A percentile compares a stretch with the other conserved stretches of the same genome.
Conservation (phyloP, 495 filamentous ascomycete species). For the Letharia lupina region DNA sequence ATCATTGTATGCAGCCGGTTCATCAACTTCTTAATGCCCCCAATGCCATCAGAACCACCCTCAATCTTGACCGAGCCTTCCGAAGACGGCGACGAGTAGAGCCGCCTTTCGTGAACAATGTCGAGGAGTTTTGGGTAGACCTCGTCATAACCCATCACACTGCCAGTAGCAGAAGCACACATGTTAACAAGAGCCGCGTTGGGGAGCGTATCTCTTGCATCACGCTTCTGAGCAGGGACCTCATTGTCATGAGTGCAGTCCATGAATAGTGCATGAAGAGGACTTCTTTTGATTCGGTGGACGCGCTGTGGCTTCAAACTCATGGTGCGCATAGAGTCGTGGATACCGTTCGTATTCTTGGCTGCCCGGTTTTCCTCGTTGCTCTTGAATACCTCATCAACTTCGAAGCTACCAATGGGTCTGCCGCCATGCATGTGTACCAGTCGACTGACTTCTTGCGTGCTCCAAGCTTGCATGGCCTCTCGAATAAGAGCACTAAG, state of each 20-base stretch:
- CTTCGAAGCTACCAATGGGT: slow-evolving; percentile 92
- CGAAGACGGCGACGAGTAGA: slow-evolving; percentile 68
- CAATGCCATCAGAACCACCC: slow-evolving; percentile 60
- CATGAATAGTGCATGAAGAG: slow-evolving; percentile 93
- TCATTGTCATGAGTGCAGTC: slow-evolving; percentile 99
- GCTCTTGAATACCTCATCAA: slow-evolving; percentile 72
- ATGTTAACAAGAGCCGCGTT: slow-evolving; percentile 91
- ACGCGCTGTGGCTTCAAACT: slow-evolving; percentile 47
- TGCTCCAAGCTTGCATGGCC: slow-evolving; percentile 98
- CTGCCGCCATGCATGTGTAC: slow-evolving; percentile 92
- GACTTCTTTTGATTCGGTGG: slow-evolving; percentile 65
- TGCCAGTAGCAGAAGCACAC: slow-evolving; percentile 88
- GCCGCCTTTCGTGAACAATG: slow-evolving; percentile 75
- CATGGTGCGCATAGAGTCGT: slow-evolving; percentile 23
- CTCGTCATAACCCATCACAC: slow-evolving; percentile 98
- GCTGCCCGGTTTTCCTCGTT: slow-evolving; percentile 62
- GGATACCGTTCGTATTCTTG: slow-evolving; percentile 34
- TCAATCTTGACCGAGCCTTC: slow-evolving; percentile 49
- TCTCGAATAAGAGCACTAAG: slow-evolving; percentile 88
- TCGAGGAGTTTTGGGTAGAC: slow-evolving; percentile 88
- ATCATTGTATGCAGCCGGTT: slow-evolving; percentile 90
- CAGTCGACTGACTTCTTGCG: slow-evolving; percentile 78
- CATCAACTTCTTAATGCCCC: slow-evolving; percentile 77
- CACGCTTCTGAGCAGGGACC: slow-evolving; percentile 88
- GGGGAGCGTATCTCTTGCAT: slow-evolving; percentile 89